phyloP scores from a whole-genome alignment of 108 stramenopile genomes.

The Pseudonitzschia delicatissima region DNA sequence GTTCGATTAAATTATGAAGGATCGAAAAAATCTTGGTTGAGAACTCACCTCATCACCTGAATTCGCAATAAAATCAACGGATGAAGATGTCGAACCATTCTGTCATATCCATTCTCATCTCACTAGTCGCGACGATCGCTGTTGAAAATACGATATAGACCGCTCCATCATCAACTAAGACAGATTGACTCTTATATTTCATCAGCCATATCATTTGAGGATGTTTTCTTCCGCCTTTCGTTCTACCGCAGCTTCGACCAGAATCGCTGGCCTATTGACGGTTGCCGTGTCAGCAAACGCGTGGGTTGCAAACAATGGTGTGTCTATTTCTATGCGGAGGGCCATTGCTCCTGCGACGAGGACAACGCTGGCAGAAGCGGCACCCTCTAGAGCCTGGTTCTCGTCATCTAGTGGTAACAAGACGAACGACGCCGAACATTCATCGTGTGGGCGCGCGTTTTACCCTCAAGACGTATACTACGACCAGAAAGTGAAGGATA shows the following conservation, averaged over 20 bases:
- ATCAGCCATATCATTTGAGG: not conserved
- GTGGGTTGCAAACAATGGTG: slow-evolving; percentile 2
- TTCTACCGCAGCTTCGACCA: slow-evolving; percentile 1
- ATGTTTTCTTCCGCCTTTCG: slow-evolving; percentile 7
- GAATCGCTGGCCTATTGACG: not conserved
- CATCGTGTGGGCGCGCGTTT: slow-evolving; percentile 55
- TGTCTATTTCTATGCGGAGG: not conserved
- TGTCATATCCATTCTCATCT: too few relatives aligned
- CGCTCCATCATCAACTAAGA: too few relatives aligned
- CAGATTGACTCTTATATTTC: too few relatives aligned
- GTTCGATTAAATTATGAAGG: too few relatives aligned
- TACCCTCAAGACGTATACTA: slow-evolving; percentile 63
- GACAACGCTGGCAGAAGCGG: slow-evolving; percentile 6
- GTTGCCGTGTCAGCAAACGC: not conserved
- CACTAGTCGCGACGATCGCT: too few relatives aligned
- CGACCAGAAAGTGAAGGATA: slow-evolving; percentile 38
- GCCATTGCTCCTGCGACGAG: slow-evolving; percentile 11
- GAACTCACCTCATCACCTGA: too few relatives aligned
- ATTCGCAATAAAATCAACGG: too few relatives aligned
- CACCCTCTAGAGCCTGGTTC: not conserved
- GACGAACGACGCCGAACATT: slow-evolving; percentile 22
- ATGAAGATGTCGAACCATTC: too few relatives aligned
- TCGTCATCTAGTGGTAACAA: not conserved
- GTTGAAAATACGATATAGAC: too few relatives aligned
- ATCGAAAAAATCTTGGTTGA: too few relatives aligned